A percentile compares a stretch with the other conserved stretches of the same genome.
phyloP scores from a whole-genome alignment of 108 stramenopile species.

The Cylindrotheca fusiformis region DNA sequence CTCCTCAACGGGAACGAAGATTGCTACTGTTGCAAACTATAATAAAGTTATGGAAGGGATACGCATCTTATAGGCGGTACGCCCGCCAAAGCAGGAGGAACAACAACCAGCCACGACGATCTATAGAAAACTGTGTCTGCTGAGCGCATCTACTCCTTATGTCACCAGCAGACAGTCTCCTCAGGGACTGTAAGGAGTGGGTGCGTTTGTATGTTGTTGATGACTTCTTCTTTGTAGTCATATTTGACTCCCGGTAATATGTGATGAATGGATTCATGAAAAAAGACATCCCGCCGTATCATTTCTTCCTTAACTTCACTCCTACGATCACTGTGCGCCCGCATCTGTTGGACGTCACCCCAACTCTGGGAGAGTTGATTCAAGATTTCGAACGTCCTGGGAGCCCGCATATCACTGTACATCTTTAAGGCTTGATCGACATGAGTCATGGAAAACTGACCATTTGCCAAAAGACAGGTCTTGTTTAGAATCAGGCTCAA shows the following conservation, averaged over 20 bases:
- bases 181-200: not conserved
- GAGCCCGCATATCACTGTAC: conserved; percentile 48
- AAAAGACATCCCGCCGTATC: conserved; percentile 10
- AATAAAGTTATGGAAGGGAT: too few relatives aligned
- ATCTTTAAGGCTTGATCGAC: conserved; percentile 36
- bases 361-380: conserved; percentile 36
- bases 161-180: not conserved
- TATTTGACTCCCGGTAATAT: conserved; percentile 18
- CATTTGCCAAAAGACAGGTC: conserved; percentile 22
- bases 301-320: not conserved
- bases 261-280: conserved; percentile 10
- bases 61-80: too few relatives aligned
- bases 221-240: conserved; percentile 12
- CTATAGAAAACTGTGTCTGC: too few relatives aligned
- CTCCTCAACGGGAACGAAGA: too few relatives aligned
- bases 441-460: conserved; percentile 15
- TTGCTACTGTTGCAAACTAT: too few relatives aligned
- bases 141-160: too few relatives aligned
- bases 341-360: conserved; percentile 52
- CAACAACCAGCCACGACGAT: too few relatives aligned
- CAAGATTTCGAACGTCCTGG: conserved; percentile 41
- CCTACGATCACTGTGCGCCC: conserved; percentile 14
- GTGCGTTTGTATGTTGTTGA: not conserved
- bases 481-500: conserved; percentile 22
- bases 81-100: too few relatives aligned